phyloP scores from a whole-genome alignment of 345 rosid genomes.

The Rhodomyrtus tomentosa region DNA sequence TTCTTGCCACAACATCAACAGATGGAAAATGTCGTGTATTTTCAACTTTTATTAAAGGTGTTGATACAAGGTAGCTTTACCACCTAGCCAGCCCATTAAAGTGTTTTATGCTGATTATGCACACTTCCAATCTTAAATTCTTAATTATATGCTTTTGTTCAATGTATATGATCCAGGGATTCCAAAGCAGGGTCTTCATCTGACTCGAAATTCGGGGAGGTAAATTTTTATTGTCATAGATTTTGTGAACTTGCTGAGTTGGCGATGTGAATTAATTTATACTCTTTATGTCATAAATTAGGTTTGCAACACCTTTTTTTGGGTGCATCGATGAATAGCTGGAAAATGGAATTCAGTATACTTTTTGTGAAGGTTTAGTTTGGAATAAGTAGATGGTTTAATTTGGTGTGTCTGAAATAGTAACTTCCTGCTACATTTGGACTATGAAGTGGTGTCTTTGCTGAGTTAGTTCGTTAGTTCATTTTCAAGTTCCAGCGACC shows the following conservation, averaged over 20 bases:
- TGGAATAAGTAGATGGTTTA: background rate
- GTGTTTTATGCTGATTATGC: background rate
- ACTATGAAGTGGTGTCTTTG: background rate
- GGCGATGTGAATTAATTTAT: background rate
- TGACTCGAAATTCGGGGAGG: conserved; percentile 96
- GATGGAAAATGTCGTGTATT: conserved; percentile 97
- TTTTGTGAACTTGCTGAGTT: background rate
- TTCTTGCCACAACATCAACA: conserved; percentile 91
- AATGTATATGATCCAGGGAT: conserved; percentile 34
- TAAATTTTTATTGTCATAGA: conserved; percentile 5
- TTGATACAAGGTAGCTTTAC: conserved; percentile 60
- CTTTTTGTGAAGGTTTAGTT: background rate
- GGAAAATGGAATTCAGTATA: background rate
- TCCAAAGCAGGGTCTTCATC: conserved; percentile 53
- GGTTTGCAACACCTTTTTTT: background rate
- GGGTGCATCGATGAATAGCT: background rate
- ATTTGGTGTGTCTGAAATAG: background rate
- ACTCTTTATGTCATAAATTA: background rate
- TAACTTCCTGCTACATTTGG: background rate
- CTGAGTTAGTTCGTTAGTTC: background rate
- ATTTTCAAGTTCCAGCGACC: background rate
- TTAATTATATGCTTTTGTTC: background rate
- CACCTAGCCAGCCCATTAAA: background rate
- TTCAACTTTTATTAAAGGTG: conserved; percentile 97
- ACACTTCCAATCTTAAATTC: background rate